Evolutionary conservation across 2,329 filamentous ascomycete genomes (phyloP), one percentile per base, ranked within the genome.

Genomic region (Zalaria sp.): DNA sequence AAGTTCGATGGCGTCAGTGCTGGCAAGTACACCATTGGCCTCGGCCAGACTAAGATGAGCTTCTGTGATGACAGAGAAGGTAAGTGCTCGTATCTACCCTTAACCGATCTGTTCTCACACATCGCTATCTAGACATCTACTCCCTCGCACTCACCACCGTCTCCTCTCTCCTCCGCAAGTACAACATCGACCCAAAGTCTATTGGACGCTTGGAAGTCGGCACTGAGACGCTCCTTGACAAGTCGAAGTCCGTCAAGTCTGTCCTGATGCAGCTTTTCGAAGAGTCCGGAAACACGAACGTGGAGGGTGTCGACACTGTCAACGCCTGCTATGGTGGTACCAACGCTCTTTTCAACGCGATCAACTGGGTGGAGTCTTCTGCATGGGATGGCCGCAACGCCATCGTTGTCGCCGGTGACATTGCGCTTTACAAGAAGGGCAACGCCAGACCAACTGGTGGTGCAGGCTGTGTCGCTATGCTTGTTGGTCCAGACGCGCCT

Each of bases 301-400:
- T 72, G 25, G 68, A 72, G 57, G 68, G 68, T 47, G 64, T 71
- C 37, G 68, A 72, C 51, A 71, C 67, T 25, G 63, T 71, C 46
- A 71, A 72, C 48, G 68, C 68, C 35, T 72, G 68, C 63, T 72
- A 71, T 53, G 68, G 68, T 44, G 68, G 68, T 48, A 72, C 68
- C 51, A 72, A 71, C 50, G 68, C 68, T 11, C 60, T 72, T 25
- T 71, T 72, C 64, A 72, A 71, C 62, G 56, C 65, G 18, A 52
- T 72, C 50, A 70, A 70, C 58, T 72, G 68, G 68, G 58, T 72
- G 27, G 68, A 72, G 55, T 71, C 68, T 7, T 71, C 68, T 3
- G 65, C 59, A 5, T 72, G 68, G 68, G 68, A 72, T 50, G 68
- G 68, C 41, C 63, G 68, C 43, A 60, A 71, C 47, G 68, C 68